Conservation (phyloP, 108 stramenopile genomes). For the Pseudonitzschia pungens region DNA sequence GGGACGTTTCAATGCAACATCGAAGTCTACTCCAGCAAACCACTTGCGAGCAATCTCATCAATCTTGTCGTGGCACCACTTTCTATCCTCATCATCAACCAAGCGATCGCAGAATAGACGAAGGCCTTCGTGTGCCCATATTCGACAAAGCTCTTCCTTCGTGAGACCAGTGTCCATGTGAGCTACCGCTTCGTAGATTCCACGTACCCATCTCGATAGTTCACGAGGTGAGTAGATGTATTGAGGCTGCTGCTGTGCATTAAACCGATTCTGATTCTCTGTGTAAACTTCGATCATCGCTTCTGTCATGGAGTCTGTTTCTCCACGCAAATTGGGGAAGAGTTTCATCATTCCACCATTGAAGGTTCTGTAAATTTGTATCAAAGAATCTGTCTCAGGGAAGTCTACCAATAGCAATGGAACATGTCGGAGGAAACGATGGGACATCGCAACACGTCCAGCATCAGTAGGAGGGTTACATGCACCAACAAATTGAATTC, state of each 20-base stretch:
- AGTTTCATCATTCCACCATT: conserved; percentile 94
- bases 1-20: conserved; percentile 79
- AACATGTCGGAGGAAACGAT: conserved; percentile 94
- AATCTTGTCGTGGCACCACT: conserved; percentile 86
- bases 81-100: conserved; percentile 82
- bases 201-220: conserved; percentile 96
- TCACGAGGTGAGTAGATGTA: conserved; percentile 99
- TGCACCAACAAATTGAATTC: conserved; percentile 96
- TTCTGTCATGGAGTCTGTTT: conserved; percentile 89
- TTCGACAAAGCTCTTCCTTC: conserved; percentile 89
- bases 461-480: conserved; percentile 99
- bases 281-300: conserved; percentile 98
- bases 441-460: conserved; percentile 90
- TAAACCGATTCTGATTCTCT: conserved; percentile 89
- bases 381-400: conserved; percentile 86
- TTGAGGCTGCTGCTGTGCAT: conserved; percentile 87
- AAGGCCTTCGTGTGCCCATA: conserved; percentile 98
- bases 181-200: conserved; percentile 92
- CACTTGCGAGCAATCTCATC: conserved; percentile 70
- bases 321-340: conserved; percentile 91
- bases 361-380: conserved; percentile 96
- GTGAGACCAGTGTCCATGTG: conserved; percentile 76
- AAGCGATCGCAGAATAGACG: conserved; percentile 96
- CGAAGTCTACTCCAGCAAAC: conserved; percentile 85
- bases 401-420: conserved; percentile 97